Conservation (phyloP, 177 flowering plant species). For the Vitis hybrid region DNA sequence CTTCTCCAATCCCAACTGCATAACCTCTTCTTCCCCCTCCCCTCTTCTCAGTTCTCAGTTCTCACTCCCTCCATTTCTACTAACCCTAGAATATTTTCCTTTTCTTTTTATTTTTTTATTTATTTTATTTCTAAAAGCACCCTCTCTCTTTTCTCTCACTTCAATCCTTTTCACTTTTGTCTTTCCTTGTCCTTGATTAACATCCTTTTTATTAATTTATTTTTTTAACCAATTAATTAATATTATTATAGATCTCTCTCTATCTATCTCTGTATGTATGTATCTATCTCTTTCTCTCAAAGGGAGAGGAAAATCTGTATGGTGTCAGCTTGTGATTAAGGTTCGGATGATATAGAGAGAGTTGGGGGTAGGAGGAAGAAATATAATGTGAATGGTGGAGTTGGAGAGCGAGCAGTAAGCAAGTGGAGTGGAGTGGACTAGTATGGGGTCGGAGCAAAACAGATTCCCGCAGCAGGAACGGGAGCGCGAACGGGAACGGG, state of each 20-base stretch:
- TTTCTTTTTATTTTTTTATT: too few relatives aligned
- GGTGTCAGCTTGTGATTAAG: conserved; percentile 16
- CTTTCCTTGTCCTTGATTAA: conserved; percentile 20
- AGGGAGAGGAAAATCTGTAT: too few relatives aligned
- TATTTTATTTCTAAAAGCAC: not conserved
- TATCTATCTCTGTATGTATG: not conserved
- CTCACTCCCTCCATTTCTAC: too few relatives aligned
- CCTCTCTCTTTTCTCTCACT: not conserved
- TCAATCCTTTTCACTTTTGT: conserved; percentile 17
- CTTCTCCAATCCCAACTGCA: too few relatives aligned
- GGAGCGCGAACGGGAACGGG: not conserved
- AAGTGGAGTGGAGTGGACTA: not conserved
- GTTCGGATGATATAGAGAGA: too few relatives aligned
- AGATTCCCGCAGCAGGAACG: conserved; percentile 39
- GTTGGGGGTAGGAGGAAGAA: too few relatives aligned
- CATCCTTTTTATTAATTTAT: not conserved
- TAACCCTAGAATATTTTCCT: too few relatives aligned
- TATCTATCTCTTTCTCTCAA: not conserved
- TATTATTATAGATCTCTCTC: too few relatives aligned
- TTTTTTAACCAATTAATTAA: not conserved
- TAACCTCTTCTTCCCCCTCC: too few relatives aligned
- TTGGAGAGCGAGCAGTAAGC: not conserved
- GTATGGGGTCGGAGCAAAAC: conserved; percentile 44
- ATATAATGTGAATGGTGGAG: not conserved
- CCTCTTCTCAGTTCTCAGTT: too few relatives aligned